These are phyloP conservation scores for Cladobotryum protrusum DNA, from an alignment of 2,329 filamentous ascomycete genomes.

Conservation along the genomic window DNA sequence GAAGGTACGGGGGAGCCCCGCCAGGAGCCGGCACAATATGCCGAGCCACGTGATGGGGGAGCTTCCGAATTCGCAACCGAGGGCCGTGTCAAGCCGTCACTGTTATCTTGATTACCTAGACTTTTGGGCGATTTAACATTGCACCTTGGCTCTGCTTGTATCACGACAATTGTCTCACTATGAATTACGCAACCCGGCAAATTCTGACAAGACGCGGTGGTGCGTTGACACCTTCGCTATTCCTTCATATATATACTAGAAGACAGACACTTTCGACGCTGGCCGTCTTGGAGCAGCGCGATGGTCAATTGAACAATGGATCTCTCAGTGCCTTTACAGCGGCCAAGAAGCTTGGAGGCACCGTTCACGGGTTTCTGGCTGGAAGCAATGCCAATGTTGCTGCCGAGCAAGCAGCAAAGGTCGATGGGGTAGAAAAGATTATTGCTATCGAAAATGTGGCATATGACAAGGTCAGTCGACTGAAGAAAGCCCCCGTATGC, in stretches of 20 bases:
- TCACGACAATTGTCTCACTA: background rate
- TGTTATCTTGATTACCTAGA: background rate
- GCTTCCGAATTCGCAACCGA: background rate
- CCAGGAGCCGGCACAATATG: background rate
- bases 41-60: background rate
- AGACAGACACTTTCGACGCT: slow-evolving; percentile 34
- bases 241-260: background rate
- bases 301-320: slow-evolving; percentile 76
- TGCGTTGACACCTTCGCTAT: background rate
- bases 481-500: background rate
- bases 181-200: background rate
- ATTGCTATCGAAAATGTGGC: slow-evolving; percentile 80
- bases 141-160: background rate
- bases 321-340: slow-evolving; percentile 83
- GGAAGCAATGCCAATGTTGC: slow-evolving; percentile 69
- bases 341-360: slow-evolving; percentile 77
- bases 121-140: background rate
- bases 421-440: slow-evolving; percentile 86
- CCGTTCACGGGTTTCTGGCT: slow-evolving; percentile 70
- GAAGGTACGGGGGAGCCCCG: too few species aligned
- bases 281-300: slow-evolving; percentile 84
- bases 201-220: background rate
- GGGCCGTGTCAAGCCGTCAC: background rate
- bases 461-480: slow-evolving; percentile 74
- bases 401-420: slow-evolving; percentile 80